Evolutionary conservation across 2,329 filamentous ascomycete species (phyloP).

Genomic region (Pleoardoris graminearum): DNA sequence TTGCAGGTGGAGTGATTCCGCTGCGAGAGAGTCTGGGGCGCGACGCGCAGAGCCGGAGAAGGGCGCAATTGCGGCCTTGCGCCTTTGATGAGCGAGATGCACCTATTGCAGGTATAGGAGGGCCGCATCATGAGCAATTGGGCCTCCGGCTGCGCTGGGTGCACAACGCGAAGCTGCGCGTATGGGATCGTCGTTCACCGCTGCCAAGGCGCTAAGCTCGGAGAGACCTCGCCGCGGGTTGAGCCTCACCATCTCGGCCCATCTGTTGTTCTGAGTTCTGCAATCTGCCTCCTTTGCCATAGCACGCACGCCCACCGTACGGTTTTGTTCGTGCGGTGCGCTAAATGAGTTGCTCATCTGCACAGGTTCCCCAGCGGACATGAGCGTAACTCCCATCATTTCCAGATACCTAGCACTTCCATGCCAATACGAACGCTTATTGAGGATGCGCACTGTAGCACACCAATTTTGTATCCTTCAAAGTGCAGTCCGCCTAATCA

Average conservation of each 20-base stretch:
- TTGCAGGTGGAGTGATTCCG: constrained; percentile 41
- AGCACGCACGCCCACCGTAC: neutral
- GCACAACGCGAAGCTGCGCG: constrained; percentile 10
- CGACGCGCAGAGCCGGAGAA: constrained; percentile 24
- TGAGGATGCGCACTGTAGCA: neutral
- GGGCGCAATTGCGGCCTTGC: constrained; percentile 33
- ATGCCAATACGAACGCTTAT: neutral
- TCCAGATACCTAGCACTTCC: neutral
- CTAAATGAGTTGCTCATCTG: neutral
- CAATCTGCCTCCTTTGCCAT: neutral
- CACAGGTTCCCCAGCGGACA: no score
- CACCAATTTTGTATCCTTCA: neutral
- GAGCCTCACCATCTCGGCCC: no score
- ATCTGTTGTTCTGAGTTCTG: no score
- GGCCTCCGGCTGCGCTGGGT: constrained; percentile 14
- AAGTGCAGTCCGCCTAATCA: neutral
- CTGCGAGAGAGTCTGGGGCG: constrained; percentile 28
- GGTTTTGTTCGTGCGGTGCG: neutral
- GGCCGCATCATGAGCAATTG: constrained; percentile 40
- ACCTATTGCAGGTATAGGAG: constrained; percentile 48
- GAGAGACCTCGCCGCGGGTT: no score
- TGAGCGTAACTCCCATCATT: neutral
- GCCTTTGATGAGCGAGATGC: constrained; percentile 40
- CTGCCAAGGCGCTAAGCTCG: constrained; percentile 25
- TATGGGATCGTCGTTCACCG: constrained; percentile 19